Evolutionary conservation across 495 filamentous ascomycete species (phyloP).

Genomic region (Diplogelasinospora grovesii): DNA sequence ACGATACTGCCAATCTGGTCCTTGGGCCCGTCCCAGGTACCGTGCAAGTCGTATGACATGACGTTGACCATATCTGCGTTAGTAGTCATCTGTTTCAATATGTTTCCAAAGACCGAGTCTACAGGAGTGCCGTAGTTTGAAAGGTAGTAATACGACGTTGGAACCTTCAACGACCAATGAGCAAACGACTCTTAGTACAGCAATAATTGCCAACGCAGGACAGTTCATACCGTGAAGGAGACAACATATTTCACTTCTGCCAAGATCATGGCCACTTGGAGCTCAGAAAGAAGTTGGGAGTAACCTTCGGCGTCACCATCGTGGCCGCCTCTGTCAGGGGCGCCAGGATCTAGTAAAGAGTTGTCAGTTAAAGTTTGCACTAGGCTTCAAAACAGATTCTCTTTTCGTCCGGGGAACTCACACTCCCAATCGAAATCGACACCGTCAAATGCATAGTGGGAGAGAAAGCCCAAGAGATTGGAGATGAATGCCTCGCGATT

Average conservation of each 20-base stretch:
- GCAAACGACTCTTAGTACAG: too few relatives aligned
- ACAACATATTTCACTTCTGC: constrained; percentile 27
- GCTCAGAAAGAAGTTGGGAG: constrained; percentile 28
- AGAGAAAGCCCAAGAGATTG: constrained; percentile 38
- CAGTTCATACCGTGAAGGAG: constrained; percentile 34
- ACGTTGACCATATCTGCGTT: constrained; percentile 48
- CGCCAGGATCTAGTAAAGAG: constrained; percentile 50
- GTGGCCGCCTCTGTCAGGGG: constrained; percentile 37
- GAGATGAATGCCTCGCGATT: constrained; percentile 35
- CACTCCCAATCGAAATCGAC: constrained; percentile 47
- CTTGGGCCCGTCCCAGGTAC: constrained; percentile 23
- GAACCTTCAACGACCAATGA: too few relatives aligned
- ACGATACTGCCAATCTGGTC: constrained; percentile 27
- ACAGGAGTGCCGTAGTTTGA: too few relatives aligned
- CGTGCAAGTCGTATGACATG: constrained; percentile 47
- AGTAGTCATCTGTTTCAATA: constrained; percentile 20
- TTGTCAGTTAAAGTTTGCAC: constrained; percentile 39
- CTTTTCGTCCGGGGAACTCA: neutral
- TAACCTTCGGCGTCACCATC: constrained; percentile 38
- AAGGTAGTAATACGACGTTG: constrained; percentile 49
- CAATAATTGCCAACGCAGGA: too few relatives aligned
- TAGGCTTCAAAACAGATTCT: too few relatives aligned
- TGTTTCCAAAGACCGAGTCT: too few relatives aligned
- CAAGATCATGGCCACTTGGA: constrained; percentile 21
- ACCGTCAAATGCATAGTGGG: constrained; percentile 43